phyloP scores from a whole-genome alignment of 208 protist genomes.

The Spongospora subterranea region DNA sequence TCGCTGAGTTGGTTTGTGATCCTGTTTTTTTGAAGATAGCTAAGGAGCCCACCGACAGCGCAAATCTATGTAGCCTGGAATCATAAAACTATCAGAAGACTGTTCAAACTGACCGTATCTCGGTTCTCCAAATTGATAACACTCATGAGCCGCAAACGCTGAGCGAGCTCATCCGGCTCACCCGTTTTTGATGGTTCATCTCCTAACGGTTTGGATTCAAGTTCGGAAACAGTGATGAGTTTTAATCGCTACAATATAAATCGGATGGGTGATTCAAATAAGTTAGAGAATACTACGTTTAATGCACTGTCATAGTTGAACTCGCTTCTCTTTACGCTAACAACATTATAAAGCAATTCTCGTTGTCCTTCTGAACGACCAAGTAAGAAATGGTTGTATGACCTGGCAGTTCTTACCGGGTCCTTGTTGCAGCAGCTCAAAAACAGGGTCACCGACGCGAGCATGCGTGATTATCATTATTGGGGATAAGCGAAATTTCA shows the following conservation, averaged over 20 bases:
- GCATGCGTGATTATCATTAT: neutral
- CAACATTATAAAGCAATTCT: neutral
- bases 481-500: neutral
- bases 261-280: neutral
- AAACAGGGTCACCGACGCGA: neutral
- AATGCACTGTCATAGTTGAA: constrained; percentile 14
- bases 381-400: neutral
- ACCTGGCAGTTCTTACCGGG: neutral
- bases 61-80: neutral
- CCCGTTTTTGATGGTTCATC: neutral
- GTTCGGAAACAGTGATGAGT: neutral
- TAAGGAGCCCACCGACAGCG: constrained; percentile 1
- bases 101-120: neutral
- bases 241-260: constrained; percentile 36
- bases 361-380: neutral
- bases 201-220: neutral
- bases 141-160: constrained; percentile 6
- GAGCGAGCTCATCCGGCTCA: neutral
- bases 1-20: constrained; percentile 16
- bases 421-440: neutral
- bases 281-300: neutral
- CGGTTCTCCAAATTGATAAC: neutral
- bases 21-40: constrained; percentile 25
- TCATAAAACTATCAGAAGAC: neutral
- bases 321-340: neutral